Evolutionary conservation across 169 alveolate species (phyloP).

Genomic region (Plasmodium gallinaceum): DNA sequence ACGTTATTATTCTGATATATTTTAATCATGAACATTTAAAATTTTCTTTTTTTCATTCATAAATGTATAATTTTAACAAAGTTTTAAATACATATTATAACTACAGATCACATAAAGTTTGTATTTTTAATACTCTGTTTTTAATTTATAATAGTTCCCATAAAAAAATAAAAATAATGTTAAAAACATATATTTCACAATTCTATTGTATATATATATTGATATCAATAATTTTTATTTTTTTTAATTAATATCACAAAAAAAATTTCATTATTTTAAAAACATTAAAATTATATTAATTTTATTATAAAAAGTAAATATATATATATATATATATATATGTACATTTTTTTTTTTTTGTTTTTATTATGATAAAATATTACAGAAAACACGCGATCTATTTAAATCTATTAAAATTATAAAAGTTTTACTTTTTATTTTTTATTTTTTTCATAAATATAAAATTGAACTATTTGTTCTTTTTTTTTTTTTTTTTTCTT

Average conservation of each 20-base stretch:
- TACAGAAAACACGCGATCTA: constrained; percentile 16
- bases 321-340: neutral
- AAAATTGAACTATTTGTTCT: neutral
- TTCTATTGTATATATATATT: no score
- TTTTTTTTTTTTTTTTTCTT: no score
- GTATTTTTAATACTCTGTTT: no score
- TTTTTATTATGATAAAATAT: neutral
- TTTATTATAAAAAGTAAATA: neutral
- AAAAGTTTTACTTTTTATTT: neutral
- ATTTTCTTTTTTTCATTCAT: no score
- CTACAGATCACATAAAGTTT: no score
- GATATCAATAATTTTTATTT: no score
- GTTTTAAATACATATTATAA: no score
- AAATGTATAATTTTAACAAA: no score
- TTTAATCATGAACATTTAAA: no score
- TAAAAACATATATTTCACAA: neutral
- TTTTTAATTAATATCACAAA: no score
- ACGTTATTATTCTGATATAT: no score
- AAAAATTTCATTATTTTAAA: neutral
- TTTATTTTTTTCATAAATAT: neutral
- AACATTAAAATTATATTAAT: neutral
- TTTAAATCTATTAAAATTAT: neutral
- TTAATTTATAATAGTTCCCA: no score
- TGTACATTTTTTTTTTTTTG: neutral
- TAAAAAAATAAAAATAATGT: neutral